Conservation (phyloP, 176 grass and related monocot genomes). For the Canna indica region DNA sequence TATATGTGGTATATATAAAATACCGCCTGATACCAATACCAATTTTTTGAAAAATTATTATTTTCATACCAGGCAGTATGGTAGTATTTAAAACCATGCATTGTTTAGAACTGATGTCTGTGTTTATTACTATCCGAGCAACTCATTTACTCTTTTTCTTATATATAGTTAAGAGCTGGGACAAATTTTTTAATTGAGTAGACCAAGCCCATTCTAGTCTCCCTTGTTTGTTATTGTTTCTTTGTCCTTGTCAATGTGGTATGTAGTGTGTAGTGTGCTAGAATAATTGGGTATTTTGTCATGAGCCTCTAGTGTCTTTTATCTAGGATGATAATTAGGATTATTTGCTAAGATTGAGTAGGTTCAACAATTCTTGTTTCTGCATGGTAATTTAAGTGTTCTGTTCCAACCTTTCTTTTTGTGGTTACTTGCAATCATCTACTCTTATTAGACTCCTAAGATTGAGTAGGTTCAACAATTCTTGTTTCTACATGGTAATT, state of each 20-base stretch:
- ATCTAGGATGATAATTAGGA: neutral
- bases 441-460: neutral
- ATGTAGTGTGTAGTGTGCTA: neutral
- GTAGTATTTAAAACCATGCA: too few relatives aligned
- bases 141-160: neutral
- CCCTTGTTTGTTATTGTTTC: neutral
- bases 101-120: too few relatives aligned
- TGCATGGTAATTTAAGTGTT: neutral
- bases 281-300: neutral
- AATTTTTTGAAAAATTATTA: too few relatives aligned
- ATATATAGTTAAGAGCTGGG: neutral
- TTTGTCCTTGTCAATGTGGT: neutral
- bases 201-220: neutral
- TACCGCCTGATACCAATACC: too few relatives aligned
- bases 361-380: neutral
- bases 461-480: neutral
- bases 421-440: neutral
- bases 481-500: neutral
- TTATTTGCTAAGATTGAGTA: neutral
- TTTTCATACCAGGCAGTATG: too few relatives aligned
- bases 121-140: too few relatives aligned
- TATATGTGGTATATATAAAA: too few relatives aligned
- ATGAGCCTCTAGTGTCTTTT: neutral
- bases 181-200: neutral
- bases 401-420: neutral